phyloP scores from a whole-genome alignment of 768 basidiomycete genomes.

The Leccinum incarnatum region DNA sequence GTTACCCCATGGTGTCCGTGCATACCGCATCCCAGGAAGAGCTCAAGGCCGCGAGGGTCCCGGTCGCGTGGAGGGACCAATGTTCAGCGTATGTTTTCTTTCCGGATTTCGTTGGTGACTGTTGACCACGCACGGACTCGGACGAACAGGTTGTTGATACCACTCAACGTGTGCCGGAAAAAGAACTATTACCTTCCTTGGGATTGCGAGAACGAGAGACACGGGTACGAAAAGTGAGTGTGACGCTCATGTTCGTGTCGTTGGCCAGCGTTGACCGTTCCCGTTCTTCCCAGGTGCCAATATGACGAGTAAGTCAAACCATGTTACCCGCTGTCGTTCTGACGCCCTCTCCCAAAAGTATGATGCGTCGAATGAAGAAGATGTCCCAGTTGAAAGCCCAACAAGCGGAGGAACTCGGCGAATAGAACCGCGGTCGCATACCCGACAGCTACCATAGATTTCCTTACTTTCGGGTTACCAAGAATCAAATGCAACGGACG shows the following conservation, averaged over 20 bases:
- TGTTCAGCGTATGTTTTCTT: constrained; percentile 77
- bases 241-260: neutral
- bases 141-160: constrained; percentile 67
- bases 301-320: constrained; percentile 81
- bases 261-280: constrained; percentile 6
- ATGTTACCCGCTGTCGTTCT: neutral
- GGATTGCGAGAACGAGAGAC: constrained; percentile 89
- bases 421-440: constrained; percentile 23
- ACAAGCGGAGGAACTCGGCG: constrained; percentile 39
- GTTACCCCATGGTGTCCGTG: constrained; percentile 56
- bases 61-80: constrained; percentile 82
- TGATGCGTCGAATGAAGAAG: constrained; percentile 85
- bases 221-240: constrained; percentile 79
- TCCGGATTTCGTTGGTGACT: neutral
- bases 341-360: constrained; percentile 42
- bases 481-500: neutral
- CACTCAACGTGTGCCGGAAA: constrained; percentile 83
- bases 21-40: constrained; percentile 82
- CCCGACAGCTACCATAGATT: constrained; percentile 15
- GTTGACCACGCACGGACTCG: neutral
- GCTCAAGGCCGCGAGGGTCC: constrained; percentile 71
- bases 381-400: constrained; percentile 67
- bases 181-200: constrained; percentile 80
- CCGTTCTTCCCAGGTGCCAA: constrained; percentile 65
- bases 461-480: neutral